Percentiles rank a stretch among this genome's conserved stretches.
These are phyloP conservation scores for Haplosporangium sp. DNA, from an alignment of 371 early-diverging fungal species.

Conservation along the genomic window DNA sequence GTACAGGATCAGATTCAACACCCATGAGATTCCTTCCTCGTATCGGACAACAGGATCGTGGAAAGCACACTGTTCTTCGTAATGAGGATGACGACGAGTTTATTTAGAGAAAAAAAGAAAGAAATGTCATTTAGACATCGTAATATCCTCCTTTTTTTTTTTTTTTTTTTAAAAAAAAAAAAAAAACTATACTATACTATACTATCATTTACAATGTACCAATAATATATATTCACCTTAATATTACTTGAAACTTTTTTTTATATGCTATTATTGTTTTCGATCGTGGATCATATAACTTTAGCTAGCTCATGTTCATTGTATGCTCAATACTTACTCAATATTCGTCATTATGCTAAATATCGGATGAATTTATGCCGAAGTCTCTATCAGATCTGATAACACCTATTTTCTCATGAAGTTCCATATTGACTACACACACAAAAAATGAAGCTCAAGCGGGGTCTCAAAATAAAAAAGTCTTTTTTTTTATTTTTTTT, in stretches of 20 bases:
- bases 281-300: too few relatives aligned
- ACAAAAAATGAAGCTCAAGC: background rate
- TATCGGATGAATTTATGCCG: too few relatives aligned
- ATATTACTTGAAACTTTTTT: too few relatives aligned
- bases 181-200: background rate
- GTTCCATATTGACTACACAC: too few relatives aligned
- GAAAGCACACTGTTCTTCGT: constrained; percentile 45
- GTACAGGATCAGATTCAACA: constrained; percentile 42
- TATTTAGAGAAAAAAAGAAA: constrained; percentile 12
- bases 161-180: background rate
- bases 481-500: too few relatives aligned
- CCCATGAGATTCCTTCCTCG: constrained; percentile 52
- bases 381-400: too few relatives aligned
- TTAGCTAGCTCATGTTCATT: background rate
- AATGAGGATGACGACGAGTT: constrained; percentile 53
- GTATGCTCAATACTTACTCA: too few relatives aligned
- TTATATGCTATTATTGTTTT: too few relatives aligned
- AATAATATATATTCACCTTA: background rate
- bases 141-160: background rate
- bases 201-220: background rate
- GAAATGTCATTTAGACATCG: background rate
- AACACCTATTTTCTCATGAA: too few relatives aligned
- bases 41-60: constrained; percentile 48
- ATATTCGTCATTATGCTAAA: too few relatives aligned
- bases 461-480: background rate